A percentile compares a stretch with the other conserved stretches of the same genome.
Conservation (phyloP, 2,329 filamentous ascomycete species). For the Phyllosticta paracitricarpa region DNA sequence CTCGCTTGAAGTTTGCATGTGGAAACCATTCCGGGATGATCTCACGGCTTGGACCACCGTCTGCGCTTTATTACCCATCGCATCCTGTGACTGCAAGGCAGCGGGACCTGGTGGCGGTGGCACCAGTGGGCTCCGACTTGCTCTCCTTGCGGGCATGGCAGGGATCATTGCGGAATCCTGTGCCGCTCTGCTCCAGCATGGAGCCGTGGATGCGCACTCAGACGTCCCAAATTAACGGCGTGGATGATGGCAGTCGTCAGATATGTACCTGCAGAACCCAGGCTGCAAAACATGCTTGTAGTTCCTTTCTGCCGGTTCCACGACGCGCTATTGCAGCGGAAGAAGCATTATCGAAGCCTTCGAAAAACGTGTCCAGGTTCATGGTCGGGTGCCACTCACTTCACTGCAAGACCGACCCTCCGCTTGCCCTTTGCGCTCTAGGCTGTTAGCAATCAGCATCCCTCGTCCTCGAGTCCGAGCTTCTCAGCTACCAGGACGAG, state of each 20-base stretch:
- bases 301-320: background rate
- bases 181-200: background rate
- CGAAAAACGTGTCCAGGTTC: background rate
- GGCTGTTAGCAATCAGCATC: background rate
- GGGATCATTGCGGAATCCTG: background rate
- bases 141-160: background rate
- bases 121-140: background rate
- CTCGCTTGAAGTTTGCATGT: background rate
- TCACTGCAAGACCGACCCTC: background rate
- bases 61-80: background rate
- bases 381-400: background rate
- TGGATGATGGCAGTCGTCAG: background rate
- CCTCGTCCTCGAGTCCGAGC: background rate
- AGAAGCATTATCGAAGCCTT: background rate
- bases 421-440: background rate
- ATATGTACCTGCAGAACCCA: background rate
- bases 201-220: background rate
- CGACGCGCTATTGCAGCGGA: background rate
- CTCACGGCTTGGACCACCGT: background rate
- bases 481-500: background rate
- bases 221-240: background rate
- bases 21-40: background rate
- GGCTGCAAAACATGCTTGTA: background rate
- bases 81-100: background rate
- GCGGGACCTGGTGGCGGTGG: background rate